phyloP scores from a whole-genome alignment of 2,329 filamentous ascomycete species.

The Calonectria hawksworthii region DNA sequence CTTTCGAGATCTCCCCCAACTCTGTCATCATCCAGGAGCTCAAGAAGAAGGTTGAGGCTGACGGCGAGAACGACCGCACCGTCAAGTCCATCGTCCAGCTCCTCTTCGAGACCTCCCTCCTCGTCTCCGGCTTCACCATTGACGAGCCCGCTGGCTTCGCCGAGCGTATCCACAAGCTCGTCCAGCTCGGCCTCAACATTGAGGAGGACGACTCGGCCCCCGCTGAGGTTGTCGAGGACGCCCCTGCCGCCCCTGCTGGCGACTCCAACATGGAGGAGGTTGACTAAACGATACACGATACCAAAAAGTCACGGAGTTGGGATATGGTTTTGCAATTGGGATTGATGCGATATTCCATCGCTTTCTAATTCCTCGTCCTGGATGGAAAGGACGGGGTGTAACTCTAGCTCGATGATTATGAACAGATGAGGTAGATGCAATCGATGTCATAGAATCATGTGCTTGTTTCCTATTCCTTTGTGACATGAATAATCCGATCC shows the following conservation, averaged over 20 bases:
- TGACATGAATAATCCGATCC: neutral
- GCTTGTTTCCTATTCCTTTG: neutral
- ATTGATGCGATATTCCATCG: slow-evolving; percentile 42
- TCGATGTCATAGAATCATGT: slow-evolving; percentile 46
- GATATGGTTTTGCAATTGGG: slow-evolving; percentile 48
- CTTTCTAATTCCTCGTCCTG: slow-evolving; percentile 52
- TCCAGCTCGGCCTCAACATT: slow-evolving; percentile 96
- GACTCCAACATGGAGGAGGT: slow-evolving; percentile 99
- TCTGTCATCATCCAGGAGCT: slow-evolving; percentile 98
- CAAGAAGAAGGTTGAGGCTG: slow-evolving; percentile 98
- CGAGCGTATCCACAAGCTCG: slow-evolving; percentile 99
- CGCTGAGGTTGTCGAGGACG: slow-evolving; percentile 70
- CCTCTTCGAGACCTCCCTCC: slow-evolving; percentile 97
- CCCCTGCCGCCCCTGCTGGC: slow-evolving; percentile 72
- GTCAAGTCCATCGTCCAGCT: slow-evolving; percentile 99
- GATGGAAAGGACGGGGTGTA: slow-evolving; percentile 50
- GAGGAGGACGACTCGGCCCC: slow-evolving; percentile 88
- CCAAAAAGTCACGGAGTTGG: slow-evolving; percentile 61
- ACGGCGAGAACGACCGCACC: slow-evolving; percentile 98
- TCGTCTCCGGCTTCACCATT: slow-evolving; percentile 99
- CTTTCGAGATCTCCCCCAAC: slow-evolving; percentile 99
- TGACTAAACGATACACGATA: slow-evolving; percentile 76
- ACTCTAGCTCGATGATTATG: slow-evolving; percentile 58
- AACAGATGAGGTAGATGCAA: slow-evolving; percentile 54
- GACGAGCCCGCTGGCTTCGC: slow-evolving; percentile 98